Conservation (phyloP, 1,284 basidiomycete genomes). For the Pseudozyma thailandica region DNA sequence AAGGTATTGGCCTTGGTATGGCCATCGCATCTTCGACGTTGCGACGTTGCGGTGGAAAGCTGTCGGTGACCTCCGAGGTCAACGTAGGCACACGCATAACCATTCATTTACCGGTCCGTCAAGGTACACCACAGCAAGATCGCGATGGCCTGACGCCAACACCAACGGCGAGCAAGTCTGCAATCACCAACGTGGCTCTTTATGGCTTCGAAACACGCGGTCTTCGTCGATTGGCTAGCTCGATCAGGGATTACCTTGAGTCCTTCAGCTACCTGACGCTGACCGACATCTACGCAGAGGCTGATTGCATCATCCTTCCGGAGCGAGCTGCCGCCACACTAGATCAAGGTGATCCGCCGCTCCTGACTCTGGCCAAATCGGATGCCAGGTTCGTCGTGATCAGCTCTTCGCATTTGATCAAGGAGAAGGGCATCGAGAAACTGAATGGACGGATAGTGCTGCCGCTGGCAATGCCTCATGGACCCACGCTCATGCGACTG, state of each 20-base stretch:
- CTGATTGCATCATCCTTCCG: constrained; percentile 40
- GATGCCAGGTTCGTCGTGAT: constrained; percentile 35
- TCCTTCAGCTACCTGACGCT: constrained; percentile 24
- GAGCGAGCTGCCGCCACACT: constrained; percentile 12
- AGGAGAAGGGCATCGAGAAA: constrained; percentile 16
- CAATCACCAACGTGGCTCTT: constrained; percentile 27
- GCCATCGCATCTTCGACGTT: constrained; percentile 53
- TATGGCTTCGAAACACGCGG: constrained; percentile 35
- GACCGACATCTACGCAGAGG: constrained; percentile 24
- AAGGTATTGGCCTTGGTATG: constrained; percentile 56
- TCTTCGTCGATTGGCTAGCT: constrained; percentile 29
- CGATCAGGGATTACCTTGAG: constrained; percentile 34
- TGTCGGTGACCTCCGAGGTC: constrained; percentile 46
- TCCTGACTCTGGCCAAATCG: constrained; percentile 18
- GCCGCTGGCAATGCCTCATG: constrained; percentile 50
- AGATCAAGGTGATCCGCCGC: constrained; percentile 16
- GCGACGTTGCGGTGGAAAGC: constrained; percentile 44
- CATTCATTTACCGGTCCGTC: constrained; percentile 38
- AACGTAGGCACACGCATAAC: constrained; percentile 50
- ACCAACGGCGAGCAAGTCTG: constrained; percentile 3
- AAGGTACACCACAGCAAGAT: constrained; percentile 2
- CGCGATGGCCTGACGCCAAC: constrained; percentile 10
- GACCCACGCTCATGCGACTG: constrained; percentile 38
- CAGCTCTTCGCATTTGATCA: constrained; percentile 14
- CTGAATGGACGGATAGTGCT: constrained; percentile 30